Percentiles rank a stretch among this genome's conserved stretches.
Evolutionary conservation across 208 protist species (phyloP).

Genomic region (Endotrypanum monterogeii): DNA sequence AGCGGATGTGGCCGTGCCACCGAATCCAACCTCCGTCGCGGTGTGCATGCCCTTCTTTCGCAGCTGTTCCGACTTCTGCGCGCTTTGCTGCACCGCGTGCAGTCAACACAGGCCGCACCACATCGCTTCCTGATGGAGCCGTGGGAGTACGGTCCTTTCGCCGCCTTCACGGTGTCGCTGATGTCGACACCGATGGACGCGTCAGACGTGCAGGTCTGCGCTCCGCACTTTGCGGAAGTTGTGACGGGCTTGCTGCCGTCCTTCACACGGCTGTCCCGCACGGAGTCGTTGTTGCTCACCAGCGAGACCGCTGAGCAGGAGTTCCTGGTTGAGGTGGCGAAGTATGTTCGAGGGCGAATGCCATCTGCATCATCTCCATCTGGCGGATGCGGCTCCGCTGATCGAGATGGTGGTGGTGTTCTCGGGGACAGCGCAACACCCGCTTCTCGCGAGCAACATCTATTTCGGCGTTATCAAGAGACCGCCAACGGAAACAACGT

Average conservation of each 20-base stretch:
- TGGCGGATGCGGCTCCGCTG: background rate
- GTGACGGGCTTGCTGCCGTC: conserved; percentile 50
- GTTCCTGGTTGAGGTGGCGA: conserved; percentile 29
- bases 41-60: conserved; percentile 47
- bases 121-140: conserved; percentile 62
- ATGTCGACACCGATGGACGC: conserved; percentile 58
- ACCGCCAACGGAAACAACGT: conserved; percentile 13
- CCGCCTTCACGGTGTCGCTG: conserved; percentile 60
- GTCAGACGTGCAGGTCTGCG: conserved; percentile 41
- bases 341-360: conserved; percentile 20
- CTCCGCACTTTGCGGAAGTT: conserved; percentile 42
- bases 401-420: conserved; percentile 1
- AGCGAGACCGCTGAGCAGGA: conserved; percentile 27
- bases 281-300: conserved; percentile 47
- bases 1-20: conserved; percentile 49
- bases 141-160: conserved; percentile 61
- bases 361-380: background rate
- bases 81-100: conserved; percentile 33
- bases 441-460: conserved; percentile 27
- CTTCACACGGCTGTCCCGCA: conserved; percentile 50
- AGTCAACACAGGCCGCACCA: conserved; percentile 33
- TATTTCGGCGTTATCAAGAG: conserved; percentile 23
- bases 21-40: conserved; percentile 48
- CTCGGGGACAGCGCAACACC: conserved; percentile 19
- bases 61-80: conserved; percentile 48